Base-by-base conservation (phyloP, 306 rosid species). In the Canavalia gladiata region DNA sequence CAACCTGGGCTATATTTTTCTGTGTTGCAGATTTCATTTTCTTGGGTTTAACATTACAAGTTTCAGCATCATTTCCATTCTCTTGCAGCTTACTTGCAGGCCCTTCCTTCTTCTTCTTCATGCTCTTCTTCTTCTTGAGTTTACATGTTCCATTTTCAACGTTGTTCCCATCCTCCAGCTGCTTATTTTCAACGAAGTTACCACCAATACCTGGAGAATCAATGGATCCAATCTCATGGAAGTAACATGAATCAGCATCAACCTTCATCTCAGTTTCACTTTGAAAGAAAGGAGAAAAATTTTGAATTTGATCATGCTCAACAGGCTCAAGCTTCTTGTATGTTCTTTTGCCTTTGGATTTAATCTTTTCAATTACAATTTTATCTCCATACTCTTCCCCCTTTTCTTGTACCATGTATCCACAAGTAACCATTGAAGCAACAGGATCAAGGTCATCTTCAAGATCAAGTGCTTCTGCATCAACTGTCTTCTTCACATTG, bases 1-100 rank as follows among this genome's bases (percentile, higher is more conserved):
- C 63, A 47, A 28, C 37, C 64, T 31, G 10, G 10, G 45, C 35
- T 33, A 59, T 29, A 45, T 12, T 59, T 46, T 74, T 58, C 43
- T 41, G 55, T 28, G 8, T 25, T 28, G 28, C 5, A 2, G 56
- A 4, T 43, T 29, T 30, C 8, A 10, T 58, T 42, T 11, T 74
- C 56, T 58, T 57, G 6, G 29, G 13, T 57, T 46, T 60, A 33
- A n/a, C 29, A 10, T 60, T 60, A 45, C 59, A 7, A 13, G 11
- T 45, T 75, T 59, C 29, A 25, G 54, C n/a, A 29, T 39, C 65
- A 71, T 37, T 18, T 43, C 72, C 58, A 80, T 72, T 63, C 59
- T 60, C 12, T 35, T 57, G 70, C 13, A 31, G 25, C 6, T 56
- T 37, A 43, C 13, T 68, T 43, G 35, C 49, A 6, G 29, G 8